Conservation (phyloP, 2,329 filamentous ascomycete genomes). For the Plenodomus biglobosus region DNA sequence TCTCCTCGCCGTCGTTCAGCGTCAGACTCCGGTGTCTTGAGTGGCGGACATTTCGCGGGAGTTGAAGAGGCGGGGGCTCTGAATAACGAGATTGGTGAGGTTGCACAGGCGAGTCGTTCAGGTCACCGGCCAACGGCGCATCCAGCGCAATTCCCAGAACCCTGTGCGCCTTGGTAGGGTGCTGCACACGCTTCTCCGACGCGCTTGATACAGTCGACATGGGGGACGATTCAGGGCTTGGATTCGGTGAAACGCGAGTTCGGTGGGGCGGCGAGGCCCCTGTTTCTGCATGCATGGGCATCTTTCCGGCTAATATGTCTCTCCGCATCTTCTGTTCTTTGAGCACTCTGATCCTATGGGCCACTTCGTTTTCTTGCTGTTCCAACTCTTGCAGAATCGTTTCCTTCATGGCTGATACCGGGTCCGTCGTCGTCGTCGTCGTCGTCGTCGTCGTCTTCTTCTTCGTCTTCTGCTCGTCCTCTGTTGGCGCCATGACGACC, state of each 20-base stretch:
- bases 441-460: no score
- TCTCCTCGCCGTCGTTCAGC: conserved; percentile 37
- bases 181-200: conserved; percentile 31
- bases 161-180: conserved; percentile 46
- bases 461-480: conserved; percentile 32
- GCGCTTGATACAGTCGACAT: conserved; percentile 38
- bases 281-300: conserved; percentile 43
- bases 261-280: conserved; percentile 42
- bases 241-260: conserved; percentile 37
- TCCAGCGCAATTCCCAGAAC: conserved; percentile 42
- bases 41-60: conserved; percentile 22
- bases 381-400: conserved; percentile 39
- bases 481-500: conserved; percentile 23
- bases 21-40: conserved; percentile 37
- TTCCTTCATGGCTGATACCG: conserved; percentile 26
- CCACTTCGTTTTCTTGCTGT: conserved; percentile 57
- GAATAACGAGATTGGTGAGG: conserved; percentile 7
- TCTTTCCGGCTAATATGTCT: conserved; percentile 46
- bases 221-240: conserved; percentile 34
- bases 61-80: conserved; percentile 13
- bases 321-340: conserved; percentile 60
- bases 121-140: conserved; percentile 20
- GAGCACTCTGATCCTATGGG: conserved; percentile 59
- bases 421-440: no score
- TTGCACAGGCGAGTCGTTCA: conserved; percentile 4